Evolutionary conservation across 2,329 filamentous ascomycete genomes (phyloP), one percentile per base, ranked within the genome.

Genomic region (Hymenoscyphus infarciens): DNA sequence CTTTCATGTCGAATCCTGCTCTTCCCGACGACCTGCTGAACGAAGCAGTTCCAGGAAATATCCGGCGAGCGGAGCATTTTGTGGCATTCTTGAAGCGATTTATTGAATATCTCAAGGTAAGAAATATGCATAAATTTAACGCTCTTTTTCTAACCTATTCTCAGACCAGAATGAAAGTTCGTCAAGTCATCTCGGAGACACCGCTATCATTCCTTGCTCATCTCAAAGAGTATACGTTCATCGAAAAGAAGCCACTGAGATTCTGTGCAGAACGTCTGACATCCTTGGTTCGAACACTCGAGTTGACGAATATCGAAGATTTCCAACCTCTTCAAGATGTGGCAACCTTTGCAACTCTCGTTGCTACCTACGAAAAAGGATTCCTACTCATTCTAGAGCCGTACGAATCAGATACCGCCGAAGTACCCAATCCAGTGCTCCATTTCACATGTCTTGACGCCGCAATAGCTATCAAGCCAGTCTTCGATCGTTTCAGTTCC

Each of bases 361-460:
- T 96, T 25, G 92, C 95, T 38, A 99, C 95, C 0, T 99, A 99
- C 73, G 95, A 99, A 69, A 97, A 92, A 67, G 95, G 95, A 0
- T 99, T 99, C 70, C 80, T 97, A 5, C 84, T 99, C 35, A 99
- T 99, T 56, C 82, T 98, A n/a, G 95, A 99, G 72, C 96, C 95
- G 0, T 99, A 91, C 72, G 95, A 99, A 77, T 96, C 93, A 0
- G 94, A 97, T 68, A 92, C 91, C 15, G 94, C 95, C 29, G 95
- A 95, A 59, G 93, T 99, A 0, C 92, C 95, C 0, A 99, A 99
- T 67, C 95, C 95, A 0, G 87, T 98, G n/a, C 82, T 99, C 13
- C 96, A 99, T 74, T 96, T 99, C 74, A 95, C 94, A 2, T 99
- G 95, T 72, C 82, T 99, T 25, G 95, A 99, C 76, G 95, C 95